These are phyloP conservation scores for Starmerella khaoyaiensis DNA, from an alignment of 805 yeast species.

Conservation along the genomic window DNA sequence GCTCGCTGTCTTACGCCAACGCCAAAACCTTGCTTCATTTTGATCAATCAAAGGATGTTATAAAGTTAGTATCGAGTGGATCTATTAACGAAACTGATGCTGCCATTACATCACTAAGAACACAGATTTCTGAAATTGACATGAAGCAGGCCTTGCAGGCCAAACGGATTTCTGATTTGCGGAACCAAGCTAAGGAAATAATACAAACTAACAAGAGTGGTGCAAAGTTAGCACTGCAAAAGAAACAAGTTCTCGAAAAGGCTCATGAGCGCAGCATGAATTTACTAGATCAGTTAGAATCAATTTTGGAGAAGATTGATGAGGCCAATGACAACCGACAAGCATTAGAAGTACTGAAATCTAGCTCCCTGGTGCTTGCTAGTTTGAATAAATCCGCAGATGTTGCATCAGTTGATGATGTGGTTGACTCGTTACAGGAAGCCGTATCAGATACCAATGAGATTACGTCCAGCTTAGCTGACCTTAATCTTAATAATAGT, in stretches of 20 bases:
- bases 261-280: constrained; percentile 13
- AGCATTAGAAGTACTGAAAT: constrained; percentile 30
- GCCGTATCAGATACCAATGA: constrained; percentile 30
- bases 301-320: constrained; percentile 33
- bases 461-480: constrained; percentile 29
- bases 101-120: constrained; percentile 11
- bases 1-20: constrained; percentile 20
- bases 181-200: constrained; percentile 19
- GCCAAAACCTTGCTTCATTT: constrained; percentile 20
- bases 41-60: constrained; percentile 12
- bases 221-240: constrained; percentile 14
- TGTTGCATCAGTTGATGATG: constrained; percentile 34
- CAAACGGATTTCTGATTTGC: constrained; percentile 19
- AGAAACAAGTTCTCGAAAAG: constrained; percentile 21
- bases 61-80: constrained; percentile 17
- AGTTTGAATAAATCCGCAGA: constrained; percentile 30
- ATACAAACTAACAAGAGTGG: constrained; percentile 13
- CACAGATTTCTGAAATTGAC: constrained; percentile 15
- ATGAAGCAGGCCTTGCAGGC: constrained; percentile 19
- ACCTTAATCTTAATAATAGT: constrained; percentile 22
- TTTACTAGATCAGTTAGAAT: constrained; percentile 30
- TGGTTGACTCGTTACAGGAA: constrained; percentile 33
- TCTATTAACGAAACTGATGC: constrained; percentile 11
- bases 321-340: constrained; percentile 33
- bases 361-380: constrained; percentile 30